Evolutionary conservation across 352 stramenopile genomes (phyloP), one percentile per base, ranked within the genome.

Genomic region (Globisporangium iwayamae): DNA sequence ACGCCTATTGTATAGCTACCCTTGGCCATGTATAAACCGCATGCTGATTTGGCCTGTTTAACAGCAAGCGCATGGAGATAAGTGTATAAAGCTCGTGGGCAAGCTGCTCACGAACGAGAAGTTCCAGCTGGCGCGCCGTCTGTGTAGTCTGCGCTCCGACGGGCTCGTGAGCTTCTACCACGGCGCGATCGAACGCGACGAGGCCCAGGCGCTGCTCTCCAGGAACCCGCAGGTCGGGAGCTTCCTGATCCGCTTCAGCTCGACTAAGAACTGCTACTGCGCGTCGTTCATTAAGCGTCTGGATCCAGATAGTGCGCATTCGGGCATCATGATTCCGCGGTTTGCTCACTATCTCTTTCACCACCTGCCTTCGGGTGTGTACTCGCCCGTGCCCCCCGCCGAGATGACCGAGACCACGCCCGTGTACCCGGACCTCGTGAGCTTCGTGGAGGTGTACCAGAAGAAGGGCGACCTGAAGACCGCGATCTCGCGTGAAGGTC

Each of bases 91-190:
- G 25, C 69, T 85, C 9, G 68, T 86, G 30, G 72, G 71, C 32
- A 74, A 73, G 3, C 87, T 89, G 45, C 66, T 81, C 18, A 68
- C 69, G 16, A 81, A 92, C 43, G 79, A 92, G 38, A 81, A 79
- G 25, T 92, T 90, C 61, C 81, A 92, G 56, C 68, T 90, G 46
- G 81, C 83, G 11, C 66, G 81, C 9, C 73, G 78, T 4, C 73
- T 92, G 25, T 54, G 84, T 14, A 75, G 75, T 11, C 66, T 92
- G 43, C 83, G 81, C 2, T 64, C 72, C 1, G 73, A 87, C 63
- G 83, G 83, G 1, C 69, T 92, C 54, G 79, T 85, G 65, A 89
- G 78, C 30, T 92, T 92, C 68, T 92, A 85, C 72, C 83, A 92
- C 48, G 83, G 83, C 9, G 80, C 88, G 30, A 90, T 92, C 28